Evolutionary conservation across 768 basidiomycete genomes (phyloP).

Genomic region (Ramaria sp.): DNA sequence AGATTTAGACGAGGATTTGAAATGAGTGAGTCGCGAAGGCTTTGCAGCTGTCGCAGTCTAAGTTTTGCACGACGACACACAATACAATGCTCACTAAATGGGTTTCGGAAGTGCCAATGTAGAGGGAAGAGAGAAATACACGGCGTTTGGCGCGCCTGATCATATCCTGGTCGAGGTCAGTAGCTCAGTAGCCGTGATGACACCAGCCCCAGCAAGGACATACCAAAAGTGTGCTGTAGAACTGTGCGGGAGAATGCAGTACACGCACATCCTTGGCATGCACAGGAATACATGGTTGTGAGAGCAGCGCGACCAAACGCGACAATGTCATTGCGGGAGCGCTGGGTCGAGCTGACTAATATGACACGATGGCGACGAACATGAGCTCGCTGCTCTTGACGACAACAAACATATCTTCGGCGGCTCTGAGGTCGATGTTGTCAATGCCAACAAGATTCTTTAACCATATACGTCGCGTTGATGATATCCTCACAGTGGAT

Average conservation of each 20-base stretch:
- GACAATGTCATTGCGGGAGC: slow-evolving; percentile 3
- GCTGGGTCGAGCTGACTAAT: neutral
- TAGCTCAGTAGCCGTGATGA: no score
- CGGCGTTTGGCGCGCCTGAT: slow-evolving; percentile 65
- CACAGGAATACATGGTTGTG: slow-evolving; percentile 39
- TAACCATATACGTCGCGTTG: slow-evolving; percentile 27
- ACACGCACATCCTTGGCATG: slow-evolving; percentile 39
- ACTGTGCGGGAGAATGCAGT: slow-evolving; percentile 45
- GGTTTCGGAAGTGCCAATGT: slow-evolving; percentile 70
- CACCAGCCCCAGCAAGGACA: no score
- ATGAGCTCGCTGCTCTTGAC: slow-evolving; percentile 6
- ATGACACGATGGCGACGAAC: neutral
- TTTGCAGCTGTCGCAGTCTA: slow-evolving; percentile 43
- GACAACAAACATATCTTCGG: slow-evolving; percentile 4
- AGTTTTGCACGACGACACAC: neutral
- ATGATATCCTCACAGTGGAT: slow-evolving; percentile 18
- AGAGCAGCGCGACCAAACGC: neutral
- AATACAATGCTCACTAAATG: slow-evolving; percentile 55
- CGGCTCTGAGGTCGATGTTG: slow-evolving; percentile 22
- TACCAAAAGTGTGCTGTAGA: slow-evolving; percentile 45
- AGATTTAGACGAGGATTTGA: slow-evolving; percentile 52
- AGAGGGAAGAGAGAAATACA: slow-evolving; percentile 84
- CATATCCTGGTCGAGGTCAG: slow-evolving; percentile 57
- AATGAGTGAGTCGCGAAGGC: slow-evolving; percentile 49
- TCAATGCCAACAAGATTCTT: slow-evolving; percentile 30